Evolutionary conservation across 2,329 filamentous ascomycete species (phyloP).

Genomic region (Fusarium sp.): DNA sequence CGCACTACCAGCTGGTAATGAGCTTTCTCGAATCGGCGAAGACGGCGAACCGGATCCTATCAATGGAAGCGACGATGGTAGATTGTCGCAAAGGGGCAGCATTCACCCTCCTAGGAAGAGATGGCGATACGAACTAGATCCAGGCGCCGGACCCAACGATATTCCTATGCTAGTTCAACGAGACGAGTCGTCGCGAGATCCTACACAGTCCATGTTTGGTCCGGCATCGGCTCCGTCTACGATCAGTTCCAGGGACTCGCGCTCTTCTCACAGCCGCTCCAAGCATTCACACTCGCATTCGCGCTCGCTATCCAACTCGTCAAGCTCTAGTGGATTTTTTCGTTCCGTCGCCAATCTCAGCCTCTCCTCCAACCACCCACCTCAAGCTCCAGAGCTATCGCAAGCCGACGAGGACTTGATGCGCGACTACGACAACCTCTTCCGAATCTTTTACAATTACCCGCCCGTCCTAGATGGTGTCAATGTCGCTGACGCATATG

Average conservation of each 20-base stretch:
- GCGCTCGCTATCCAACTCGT: constrained; percentile 69
- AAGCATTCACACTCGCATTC: constrained; percentile 50
- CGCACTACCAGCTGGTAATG: constrained; percentile 54
- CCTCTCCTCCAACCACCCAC: constrained; percentile 61
- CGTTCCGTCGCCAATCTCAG: constrained; percentile 88
- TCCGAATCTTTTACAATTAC: constrained; percentile 97
- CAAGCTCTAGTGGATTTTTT: constrained; percentile 73
- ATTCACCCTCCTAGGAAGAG: constrained; percentile 61
- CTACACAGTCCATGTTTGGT: constrained; percentile 54
- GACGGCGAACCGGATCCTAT: constrained; percentile 49
- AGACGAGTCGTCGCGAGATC: constrained; percentile 61
- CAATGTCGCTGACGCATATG: constrained; percentile 93
- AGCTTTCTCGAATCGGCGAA: constrained; percentile 70
- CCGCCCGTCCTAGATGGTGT: constrained; percentile 84
- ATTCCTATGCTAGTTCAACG: constrained; percentile 91
- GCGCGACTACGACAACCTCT: constrained; percentile 95
- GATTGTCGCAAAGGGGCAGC: constrained; percentile 30
- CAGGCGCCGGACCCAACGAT: constrained; percentile 79
- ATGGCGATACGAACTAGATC: constrained; percentile 92
- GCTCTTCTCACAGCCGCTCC: constrained; percentile 53
- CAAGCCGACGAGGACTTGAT: constrained; percentile 81
- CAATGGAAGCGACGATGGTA: constrained; percentile 44
- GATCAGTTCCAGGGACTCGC: constrained; percentile 61
- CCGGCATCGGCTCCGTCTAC: constrained; percentile 41
- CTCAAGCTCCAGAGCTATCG: constrained; percentile 64